Evolutionary conservation across 2,329 filamentous ascomycete genomes (phyloP).

Genomic region (Verticillium nonalfalfae): DNA sequence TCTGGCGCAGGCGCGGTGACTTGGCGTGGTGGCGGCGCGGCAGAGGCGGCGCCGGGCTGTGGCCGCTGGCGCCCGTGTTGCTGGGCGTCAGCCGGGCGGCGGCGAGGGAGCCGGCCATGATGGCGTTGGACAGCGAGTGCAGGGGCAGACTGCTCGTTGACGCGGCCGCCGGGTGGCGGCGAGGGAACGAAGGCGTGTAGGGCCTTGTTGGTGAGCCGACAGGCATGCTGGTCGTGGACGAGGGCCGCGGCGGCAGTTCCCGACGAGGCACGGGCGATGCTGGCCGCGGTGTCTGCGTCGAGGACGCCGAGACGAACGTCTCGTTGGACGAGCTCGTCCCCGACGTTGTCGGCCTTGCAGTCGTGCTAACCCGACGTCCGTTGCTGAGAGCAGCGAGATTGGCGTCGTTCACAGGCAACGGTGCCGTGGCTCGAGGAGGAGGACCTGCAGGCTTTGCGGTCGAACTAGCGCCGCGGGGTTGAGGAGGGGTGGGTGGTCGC

Average conservation of each 20-base stretch:
- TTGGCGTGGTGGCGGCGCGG: constrained; percentile 29
- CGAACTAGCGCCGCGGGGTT: constrained; percentile 18
- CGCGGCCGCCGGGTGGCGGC: constrained; percentile 17
- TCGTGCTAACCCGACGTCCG: background rate
- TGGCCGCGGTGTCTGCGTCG: constrained; percentile 10
- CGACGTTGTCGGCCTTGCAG: constrained; percentile 12
- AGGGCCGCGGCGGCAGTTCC: constrained; percentile 3
- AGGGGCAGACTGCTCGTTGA: constrained; percentile 41
- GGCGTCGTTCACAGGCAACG: background rate
- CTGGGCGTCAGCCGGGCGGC: constrained; percentile 47
- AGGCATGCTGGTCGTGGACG: constrained; percentile 17
- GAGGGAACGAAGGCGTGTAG: constrained; percentile 16
- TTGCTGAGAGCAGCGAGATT: background rate
- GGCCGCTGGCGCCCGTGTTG: constrained; percentile 29
- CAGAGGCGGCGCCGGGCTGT: constrained; percentile 29
- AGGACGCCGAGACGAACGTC: constrained; percentile 22
- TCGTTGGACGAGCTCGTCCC: constrained; percentile 14
- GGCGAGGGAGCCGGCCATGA: constrained; percentile 68
- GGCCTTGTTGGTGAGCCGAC: constrained; percentile 28
- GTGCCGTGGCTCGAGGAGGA: background rate
- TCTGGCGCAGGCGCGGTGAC: constrained; percentile 55
- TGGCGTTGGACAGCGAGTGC: constrained; percentile 64
- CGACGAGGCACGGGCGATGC: background rate
- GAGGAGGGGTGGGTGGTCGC: constrained; percentile 28
- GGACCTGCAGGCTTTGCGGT: constrained; percentile 4